phyloP scores from a whole-genome alignment of 495 filamentous ascomycete genomes.

The Haplographium delicatum region DNA sequence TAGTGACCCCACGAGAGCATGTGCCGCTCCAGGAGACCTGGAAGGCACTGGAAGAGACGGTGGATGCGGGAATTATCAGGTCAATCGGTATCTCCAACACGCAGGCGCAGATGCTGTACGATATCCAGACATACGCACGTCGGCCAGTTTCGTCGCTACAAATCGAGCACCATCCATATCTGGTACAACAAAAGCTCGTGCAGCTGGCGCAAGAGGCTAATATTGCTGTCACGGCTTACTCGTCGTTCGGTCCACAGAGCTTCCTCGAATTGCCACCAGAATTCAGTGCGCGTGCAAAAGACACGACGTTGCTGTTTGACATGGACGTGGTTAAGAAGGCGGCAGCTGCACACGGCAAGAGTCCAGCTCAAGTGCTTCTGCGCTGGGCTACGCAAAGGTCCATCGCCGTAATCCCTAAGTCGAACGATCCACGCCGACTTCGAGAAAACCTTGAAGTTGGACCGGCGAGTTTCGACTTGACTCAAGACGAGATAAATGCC shows the following conservation, averaged over 20 bases:
- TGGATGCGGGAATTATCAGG: conserved; percentile 58
- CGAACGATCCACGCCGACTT: conserved; percentile 52
- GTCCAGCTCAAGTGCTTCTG: conserved; percentile 62
- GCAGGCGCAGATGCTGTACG: conserved; percentile 62
- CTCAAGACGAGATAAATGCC: conserved; percentile 42
- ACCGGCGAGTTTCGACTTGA: conserved; percentile 49
- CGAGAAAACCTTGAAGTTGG: conserved; percentile 47
- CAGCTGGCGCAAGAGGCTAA: conserved; percentile 65
- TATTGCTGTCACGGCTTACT: conserved; percentile 70
- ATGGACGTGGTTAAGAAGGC: conserved; percentile 44
- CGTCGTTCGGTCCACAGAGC: conserved; percentile 71
- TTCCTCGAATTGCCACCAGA: conserved; percentile 54
- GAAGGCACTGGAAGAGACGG: conserved; percentile 70
- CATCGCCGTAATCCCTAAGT: conserved; percentile 71
- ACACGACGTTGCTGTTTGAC: conserved; percentile 51
- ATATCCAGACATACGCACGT: conserved; percentile 60
- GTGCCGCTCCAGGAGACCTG: conserved; percentile 62
- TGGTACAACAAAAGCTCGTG: conserved; percentile 76
- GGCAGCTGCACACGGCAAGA: conserved; percentile 51
- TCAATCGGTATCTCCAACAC: conserved; percentile 82
- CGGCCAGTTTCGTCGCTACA: conserved; percentile 73
- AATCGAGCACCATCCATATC: conserved; percentile 78
- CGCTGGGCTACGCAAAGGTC: conserved; percentile 63
- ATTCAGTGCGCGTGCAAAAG: conserved; percentile 40
- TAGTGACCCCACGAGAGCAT: conserved; percentile 42